These are phyloP conservation scores for Claviceps sorghi DNA, from an alignment of 2,329 filamentous ascomycete species.

Conservation along the genomic window DNA sequence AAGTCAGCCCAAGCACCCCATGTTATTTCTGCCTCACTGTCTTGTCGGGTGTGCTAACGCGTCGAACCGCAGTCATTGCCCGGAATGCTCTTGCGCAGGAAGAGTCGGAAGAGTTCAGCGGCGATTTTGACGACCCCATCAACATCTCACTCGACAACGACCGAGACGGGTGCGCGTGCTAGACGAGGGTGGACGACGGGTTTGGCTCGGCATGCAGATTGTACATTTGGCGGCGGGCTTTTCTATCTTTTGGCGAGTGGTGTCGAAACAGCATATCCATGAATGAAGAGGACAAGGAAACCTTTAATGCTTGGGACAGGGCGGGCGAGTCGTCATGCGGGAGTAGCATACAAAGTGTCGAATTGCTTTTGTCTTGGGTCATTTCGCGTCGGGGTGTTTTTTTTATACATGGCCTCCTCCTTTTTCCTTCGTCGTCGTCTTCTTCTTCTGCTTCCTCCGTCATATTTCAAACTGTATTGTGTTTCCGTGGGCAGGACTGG, in stretches of 20 bases:
- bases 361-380: conserved; percentile 2
- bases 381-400: conserved; percentile 4
- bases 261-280: conserved; percentile 6
- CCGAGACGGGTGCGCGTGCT: conserved; percentile 87
- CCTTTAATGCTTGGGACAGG: background rate
- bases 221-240: background rate
- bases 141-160: conserved; percentile 95
- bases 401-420: conserved; percentile 2
- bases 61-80: conserved; percentile 58
- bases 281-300: conserved; percentile 1
- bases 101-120: conserved; percentile 93
- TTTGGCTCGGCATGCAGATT: background rate
- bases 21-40: background rate
- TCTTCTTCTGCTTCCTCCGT: background rate
- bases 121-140: conserved; percentile 94
- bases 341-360: conserved; percentile 8
- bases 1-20: conserved; percentile 13
- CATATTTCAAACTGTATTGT: background rate
- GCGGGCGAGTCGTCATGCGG: conserved; percentile 1
- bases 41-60: conserved; percentile 1
- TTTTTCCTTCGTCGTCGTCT: no score
- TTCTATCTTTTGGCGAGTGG: background rate
- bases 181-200: conserved; percentile 18
- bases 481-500: background rate
- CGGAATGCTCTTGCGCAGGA: conserved; percentile 91